These are phyloP conservation scores for Homolaphlyctis polyrhiza DNA, from an alignment of 371 early-diverging fungal species.

Conservation along the genomic window DNA sequence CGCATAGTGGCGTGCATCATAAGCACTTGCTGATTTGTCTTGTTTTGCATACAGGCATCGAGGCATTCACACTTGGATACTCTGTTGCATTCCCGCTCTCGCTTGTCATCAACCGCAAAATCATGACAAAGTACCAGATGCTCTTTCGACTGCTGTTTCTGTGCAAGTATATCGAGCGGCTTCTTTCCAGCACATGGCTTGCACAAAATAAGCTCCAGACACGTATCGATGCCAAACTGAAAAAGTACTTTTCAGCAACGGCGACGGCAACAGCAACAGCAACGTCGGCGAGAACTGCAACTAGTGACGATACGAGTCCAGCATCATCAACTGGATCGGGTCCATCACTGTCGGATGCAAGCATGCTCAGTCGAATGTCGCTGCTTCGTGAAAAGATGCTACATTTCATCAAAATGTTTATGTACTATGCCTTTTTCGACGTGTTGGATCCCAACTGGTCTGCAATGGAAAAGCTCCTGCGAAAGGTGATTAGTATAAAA, in stretches of 20 bases:
- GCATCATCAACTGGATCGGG: background rate
- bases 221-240: background rate
- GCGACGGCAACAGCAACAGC: background rate
- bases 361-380: conserved; percentile 54
- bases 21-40: background rate
- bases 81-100: conserved; percentile 82
- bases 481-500: conserved; percentile 34
- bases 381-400: conserved; percentile 74
- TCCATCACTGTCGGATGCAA: conserved; percentile 21
- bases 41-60: conserved; percentile 50
- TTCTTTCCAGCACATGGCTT: conserved; percentile 68
- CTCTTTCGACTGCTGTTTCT: conserved; percentile 83
- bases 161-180: conserved; percentile 79
- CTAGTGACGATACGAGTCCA: background rate
- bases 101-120: conserved; percentile 75
- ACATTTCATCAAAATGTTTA: conserved; percentile 79
- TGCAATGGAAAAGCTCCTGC: conserved; percentile 51
- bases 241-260: background rate
- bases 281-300: background rate
- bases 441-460: conserved; percentile 87
- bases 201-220: conserved; percentile 18
- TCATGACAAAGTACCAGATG: conserved; percentile 84
- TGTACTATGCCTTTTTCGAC: conserved; percentile 79
- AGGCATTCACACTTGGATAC: conserved; percentile 71
- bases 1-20: background rate